Conservation (phyloP, 2,329 filamentous ascomycete genomes). For the Curvularia verruculosa region DNA sequence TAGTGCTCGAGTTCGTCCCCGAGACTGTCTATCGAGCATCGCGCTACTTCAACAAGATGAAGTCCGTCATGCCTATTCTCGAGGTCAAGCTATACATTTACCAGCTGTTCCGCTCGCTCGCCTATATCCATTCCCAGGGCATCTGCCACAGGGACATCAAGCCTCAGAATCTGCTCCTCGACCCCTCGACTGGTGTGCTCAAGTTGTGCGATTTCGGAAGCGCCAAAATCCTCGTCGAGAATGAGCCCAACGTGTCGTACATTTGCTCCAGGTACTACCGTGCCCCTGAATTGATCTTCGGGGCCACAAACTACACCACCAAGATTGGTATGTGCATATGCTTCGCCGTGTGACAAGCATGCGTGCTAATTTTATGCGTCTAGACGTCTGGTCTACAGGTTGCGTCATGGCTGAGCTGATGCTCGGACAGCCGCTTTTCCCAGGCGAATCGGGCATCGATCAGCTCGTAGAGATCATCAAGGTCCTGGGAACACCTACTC, state of each 20-base stretch:
- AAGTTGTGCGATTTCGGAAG: constrained; percentile 99
- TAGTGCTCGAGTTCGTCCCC: constrained; percentile 96
- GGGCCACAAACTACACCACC: constrained; percentile 98
- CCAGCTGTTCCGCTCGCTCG: constrained; percentile 96
- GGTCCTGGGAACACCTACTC: constrained; percentile 92
- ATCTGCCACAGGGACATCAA: constrained; percentile 99
- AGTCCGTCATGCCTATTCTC: constrained; percentile 98
- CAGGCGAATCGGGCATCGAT: constrained; percentile 97
- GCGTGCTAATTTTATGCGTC: constrained; percentile 27
- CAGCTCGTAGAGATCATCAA: constrained; percentile 99
- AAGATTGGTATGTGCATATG: constrained; percentile 84
- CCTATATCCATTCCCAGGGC: constrained; percentile 98
- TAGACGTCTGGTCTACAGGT: constrained; percentile 98
- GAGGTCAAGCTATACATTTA: constrained; percentile 99
- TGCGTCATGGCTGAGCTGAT: constrained; percentile 99
- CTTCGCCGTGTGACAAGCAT: constrained; percentile 10
- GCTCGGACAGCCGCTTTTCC: constrained; percentile 97
- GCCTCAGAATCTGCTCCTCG: constrained; percentile 94
- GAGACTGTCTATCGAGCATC: constrained; percentile 98
- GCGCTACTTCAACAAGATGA: constrained; percentile 99
- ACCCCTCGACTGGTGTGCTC: constrained; percentile 86
- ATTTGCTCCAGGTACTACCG: constrained; percentile 99
- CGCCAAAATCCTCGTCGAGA: constrained; percentile 97
- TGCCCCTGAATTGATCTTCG: constrained; percentile 96
- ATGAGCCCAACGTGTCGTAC: constrained; percentile 99